Conservation (phyloP, 192 early-diverging fungal species). For the Polychytrium aggregatum region DNA sequence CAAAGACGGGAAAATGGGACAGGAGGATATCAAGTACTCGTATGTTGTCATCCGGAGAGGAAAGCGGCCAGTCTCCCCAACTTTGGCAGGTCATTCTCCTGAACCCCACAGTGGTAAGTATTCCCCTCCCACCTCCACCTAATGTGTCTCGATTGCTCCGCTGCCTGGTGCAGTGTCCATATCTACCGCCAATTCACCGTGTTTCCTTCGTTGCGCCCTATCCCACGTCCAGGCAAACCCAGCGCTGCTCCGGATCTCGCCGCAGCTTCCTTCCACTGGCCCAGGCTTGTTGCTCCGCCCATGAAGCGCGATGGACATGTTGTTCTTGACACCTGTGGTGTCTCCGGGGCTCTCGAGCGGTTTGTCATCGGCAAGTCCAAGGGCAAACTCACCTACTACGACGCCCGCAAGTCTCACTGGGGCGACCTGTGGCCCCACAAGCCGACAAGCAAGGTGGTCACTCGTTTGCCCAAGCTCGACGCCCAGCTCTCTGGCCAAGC, state of each 20-base stretch:
- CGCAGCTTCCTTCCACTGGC: conserved; percentile 48
- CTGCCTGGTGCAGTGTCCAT: no score
- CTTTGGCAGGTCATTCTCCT: no score
- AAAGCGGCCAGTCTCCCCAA: no score
- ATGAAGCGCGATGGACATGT: conserved; percentile 71
- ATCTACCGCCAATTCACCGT: no score
- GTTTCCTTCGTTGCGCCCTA: no score
- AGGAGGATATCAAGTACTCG: conserved; percentile 65
- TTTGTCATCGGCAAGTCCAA: conserved; percentile 53
- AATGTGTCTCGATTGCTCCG: no score
- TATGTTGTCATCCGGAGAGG: conserved; percentile 69
- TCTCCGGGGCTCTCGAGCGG: conserved; percentile 45
- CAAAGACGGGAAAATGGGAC: conserved; percentile 50
- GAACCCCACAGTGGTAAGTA: no score
- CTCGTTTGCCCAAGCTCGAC: no score
- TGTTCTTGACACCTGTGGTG: conserved; percentile 50
- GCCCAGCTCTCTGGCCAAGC: no score
- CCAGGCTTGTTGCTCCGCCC: conserved; percentile 61
- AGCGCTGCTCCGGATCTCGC: conserved; percentile 1
- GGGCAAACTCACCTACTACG: conserved; percentile 57
- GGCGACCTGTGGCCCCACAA: conserved; percentile 80
- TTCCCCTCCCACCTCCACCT: no score
- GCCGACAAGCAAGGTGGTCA: no score
- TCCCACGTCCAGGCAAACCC: conserved; percentile 22
- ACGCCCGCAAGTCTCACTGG: conserved; percentile 67